Evolutionary conservation across 805 yeast genomes (phyloP).

Genomic region (Ogataea polymorpha): DNA sequence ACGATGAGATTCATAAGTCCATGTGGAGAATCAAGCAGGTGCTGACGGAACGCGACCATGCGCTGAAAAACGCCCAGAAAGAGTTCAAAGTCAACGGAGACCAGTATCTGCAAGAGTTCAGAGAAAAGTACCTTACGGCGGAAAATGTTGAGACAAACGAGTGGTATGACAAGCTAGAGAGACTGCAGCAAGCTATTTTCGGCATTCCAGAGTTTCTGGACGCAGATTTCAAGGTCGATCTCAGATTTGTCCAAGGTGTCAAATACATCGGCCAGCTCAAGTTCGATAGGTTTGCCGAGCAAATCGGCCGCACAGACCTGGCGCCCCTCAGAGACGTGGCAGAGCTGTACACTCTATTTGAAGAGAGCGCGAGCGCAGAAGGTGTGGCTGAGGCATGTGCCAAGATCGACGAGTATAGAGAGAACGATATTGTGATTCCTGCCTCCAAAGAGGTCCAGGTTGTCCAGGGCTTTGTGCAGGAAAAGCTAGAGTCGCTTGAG

Average conservation of each 20-base stretch:
- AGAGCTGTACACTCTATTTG: conserved; percentile 35
- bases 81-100: conserved; percentile 43
- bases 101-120: conserved; percentile 55
- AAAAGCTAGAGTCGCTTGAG: conserved; percentile 25
- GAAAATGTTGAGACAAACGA: conserved; percentile 53
- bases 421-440: conserved; percentile 31
- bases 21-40: conserved; percentile 86
- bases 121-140: conserved; percentile 51
- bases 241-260: conserved; percentile 63
- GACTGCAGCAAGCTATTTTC: conserved; percentile 78
- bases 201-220: conserved; percentile 75
- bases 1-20: conserved; percentile 50
- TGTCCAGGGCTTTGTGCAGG: conserved; percentile 34
- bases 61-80: conserved; percentile 57
- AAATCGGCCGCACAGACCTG: conserved; percentile 39
- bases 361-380: conserved; percentile 35
- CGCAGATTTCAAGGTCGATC: conserved; percentile 56
- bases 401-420: conserved; percentile 35
- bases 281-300: conserved; percentile 44
- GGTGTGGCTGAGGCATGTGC: conserved; percentile 34
- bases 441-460: conserved; percentile 35
- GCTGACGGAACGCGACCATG: conserved; percentile 77
- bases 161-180: conserved; percentile 64
- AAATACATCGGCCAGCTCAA: conserved; percentile 67
- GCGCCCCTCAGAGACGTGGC: conserved; percentile 40